Percentiles rank a stretch among this genome's conserved stretches.
These are phyloP conservation scores for Mangifera indica DNA, from an alignment of 345 rosid species.

Conservation along the genomic window DNA sequence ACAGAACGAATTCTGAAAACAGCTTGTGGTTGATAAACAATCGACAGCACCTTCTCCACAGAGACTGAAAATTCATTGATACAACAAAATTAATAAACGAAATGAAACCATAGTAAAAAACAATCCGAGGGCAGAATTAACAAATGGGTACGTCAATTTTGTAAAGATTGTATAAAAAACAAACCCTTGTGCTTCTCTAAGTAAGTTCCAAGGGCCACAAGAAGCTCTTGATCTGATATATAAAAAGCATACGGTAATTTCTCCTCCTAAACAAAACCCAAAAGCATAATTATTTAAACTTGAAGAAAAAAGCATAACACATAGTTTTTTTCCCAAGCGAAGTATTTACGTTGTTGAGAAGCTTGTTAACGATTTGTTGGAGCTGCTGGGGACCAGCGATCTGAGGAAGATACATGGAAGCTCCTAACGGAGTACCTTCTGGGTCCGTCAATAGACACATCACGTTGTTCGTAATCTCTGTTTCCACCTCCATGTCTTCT, in stretches of 20 bases:
- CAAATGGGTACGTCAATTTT: not conserved
- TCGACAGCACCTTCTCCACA: constrained; percentile 85
- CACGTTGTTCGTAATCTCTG: constrained; percentile 49
- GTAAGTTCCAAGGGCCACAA: constrained; percentile 74
- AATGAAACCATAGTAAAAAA: too few species aligned
- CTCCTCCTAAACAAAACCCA: constrained; percentile 60
- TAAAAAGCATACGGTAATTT: constrained; percentile 83
- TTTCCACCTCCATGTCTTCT: constrained; percentile 37
- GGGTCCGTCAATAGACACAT: constrained; percentile 84
- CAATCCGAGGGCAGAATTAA: not conserved
- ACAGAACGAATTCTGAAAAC: constrained; percentile 88
- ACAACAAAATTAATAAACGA: not conserved
- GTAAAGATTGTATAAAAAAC: not conserved
- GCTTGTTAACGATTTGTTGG: constrained; percentile 77
- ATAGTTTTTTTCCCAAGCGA: too few species aligned
- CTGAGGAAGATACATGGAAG: constrained; percentile 81
- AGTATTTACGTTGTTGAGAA: constrained; percentile 34
- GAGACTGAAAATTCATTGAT: constrained; percentile 54
- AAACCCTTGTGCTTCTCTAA: constrained; percentile 79
- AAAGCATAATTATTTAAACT: not conserved
- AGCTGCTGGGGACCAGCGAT: constrained; percentile 79
- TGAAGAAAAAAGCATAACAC: too few species aligned
- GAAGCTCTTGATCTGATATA: constrained; percentile 80
- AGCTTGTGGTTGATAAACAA: constrained; percentile 96
- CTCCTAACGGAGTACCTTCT: constrained; percentile 67